These are phyloP conservation scores for Dipodascopsis uninucleata DNA, from an alignment of 805 yeast genomes.

Conservation along the genomic window DNA sequence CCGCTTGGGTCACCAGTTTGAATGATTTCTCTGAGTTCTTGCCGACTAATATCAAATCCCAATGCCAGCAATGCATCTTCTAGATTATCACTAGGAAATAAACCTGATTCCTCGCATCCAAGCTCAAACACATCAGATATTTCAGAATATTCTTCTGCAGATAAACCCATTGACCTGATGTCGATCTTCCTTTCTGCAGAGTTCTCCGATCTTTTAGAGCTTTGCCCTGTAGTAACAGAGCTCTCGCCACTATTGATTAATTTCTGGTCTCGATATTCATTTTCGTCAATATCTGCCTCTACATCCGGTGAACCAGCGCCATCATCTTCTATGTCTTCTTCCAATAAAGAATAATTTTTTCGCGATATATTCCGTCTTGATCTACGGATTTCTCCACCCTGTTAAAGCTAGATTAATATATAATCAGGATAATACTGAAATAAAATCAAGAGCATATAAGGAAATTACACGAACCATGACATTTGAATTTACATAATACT, in stretches of 20 bases:
- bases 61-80: slow-evolving; percentile 31
- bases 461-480: too few species aligned
- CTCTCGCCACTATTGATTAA: slow-evolving; percentile 6
- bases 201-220: background rate
- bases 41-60: slow-evolving; percentile 29
- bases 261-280: slow-evolving; percentile 14
- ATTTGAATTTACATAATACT: too few species aligned
- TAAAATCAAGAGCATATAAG: too few species aligned
- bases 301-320: background rate
- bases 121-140: slow-evolving; percentile 17
- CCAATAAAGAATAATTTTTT: background rate
- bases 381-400: slow-evolving; percentile 7
- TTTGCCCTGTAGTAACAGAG: background rate
- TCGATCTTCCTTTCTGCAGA: background rate
- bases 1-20: slow-evolving; percentile 30
- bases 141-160: slow-evolving; percentile 10
- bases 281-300: slow-evolving; percentile 4
- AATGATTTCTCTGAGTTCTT: slow-evolving; percentile 20
- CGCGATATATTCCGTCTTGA: slow-evolving; percentile 9
- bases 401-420: too few species aligned
- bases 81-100: slow-evolving; percentile 29
- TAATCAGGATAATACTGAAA: too few species aligned
- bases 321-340: background rate
- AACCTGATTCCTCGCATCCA: slow-evolving; percentile 7
- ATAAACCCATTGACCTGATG: background rate